phyloP scores from a whole-genome alignment of 306 rosid species.

The Carpinus viminea region DNA sequence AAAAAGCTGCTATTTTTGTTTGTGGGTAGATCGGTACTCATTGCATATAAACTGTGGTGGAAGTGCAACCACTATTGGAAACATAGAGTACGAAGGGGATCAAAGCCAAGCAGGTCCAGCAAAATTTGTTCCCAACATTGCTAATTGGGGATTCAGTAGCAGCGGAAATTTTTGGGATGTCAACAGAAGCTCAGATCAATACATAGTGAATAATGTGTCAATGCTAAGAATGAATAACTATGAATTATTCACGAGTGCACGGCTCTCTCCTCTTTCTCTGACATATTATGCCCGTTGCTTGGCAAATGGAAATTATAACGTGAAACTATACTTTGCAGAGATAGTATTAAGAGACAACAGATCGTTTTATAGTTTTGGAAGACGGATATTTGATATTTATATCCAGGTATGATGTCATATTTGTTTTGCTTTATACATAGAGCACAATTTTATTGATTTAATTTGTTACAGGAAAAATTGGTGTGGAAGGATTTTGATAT shows the following conservation, averaged over 20 bases:
- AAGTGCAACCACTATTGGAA: slow-evolving; percentile 38
- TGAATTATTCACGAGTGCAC: too few species aligned
- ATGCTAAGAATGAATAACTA: too few species aligned
- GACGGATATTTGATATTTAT: too few species aligned
- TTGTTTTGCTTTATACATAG: too few species aligned
- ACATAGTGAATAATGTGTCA: too few species aligned
- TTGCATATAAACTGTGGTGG: slow-evolving; percentile 69
- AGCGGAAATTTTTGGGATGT: too few species aligned
- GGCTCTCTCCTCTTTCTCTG: too few species aligned
- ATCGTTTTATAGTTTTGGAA: too few species aligned
- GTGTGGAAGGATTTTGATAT: slow-evolving; percentile 53
- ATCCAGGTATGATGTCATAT: too few species aligned
- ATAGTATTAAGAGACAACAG: slow-evolving; percentile 45
- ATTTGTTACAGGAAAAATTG: slow-evolving; percentile 40
- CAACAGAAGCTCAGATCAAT: too few species aligned
- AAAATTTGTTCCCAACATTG: too few species aligned
- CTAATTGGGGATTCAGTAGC: too few species aligned
- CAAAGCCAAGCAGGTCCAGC: slow-evolving; percentile 38
- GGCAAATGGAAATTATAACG: slow-evolving; percentile 61
- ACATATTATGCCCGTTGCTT: slow-evolving; percentile 65
- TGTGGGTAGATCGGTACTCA: slow-evolving; percentile 2
- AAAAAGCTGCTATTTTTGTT: neutral
- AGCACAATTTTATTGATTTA: slow-evolving; percentile 20
- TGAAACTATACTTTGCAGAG: slow-evolving; percentile 62
- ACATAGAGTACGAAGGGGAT: slow-evolving; percentile 45